These are phyloP conservation scores for Taxawa tesnikishii DNA, from an alignment of 2,329 filamentous ascomycete genomes.

Conservation along the genomic window DNA sequence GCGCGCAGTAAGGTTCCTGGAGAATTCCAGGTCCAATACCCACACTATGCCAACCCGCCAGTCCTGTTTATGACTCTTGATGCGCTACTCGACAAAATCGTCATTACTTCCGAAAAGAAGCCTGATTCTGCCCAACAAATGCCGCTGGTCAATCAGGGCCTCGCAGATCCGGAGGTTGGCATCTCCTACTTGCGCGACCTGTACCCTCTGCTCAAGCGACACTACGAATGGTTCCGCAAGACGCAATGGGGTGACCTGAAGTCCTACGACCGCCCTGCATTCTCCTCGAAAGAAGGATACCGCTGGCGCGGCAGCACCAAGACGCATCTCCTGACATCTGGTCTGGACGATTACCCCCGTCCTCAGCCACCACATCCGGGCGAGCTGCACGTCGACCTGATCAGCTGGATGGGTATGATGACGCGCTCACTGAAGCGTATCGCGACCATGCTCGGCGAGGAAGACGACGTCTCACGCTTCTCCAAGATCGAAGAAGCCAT, in stretches of 20 bases:
- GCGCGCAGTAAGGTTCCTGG: slow-evolving; percentile 86
- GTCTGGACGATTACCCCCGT: slow-evolving; percentile 91
- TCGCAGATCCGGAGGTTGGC: slow-evolving; percentile 56
- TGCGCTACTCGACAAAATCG: slow-evolving; percentile 59
- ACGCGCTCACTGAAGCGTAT: slow-evolving; percentile 72
- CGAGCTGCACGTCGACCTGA: slow-evolving; percentile 87
- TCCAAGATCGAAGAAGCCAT: slow-evolving; percentile 64
- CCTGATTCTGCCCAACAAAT: slow-evolving; percentile 1
- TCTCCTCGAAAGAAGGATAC: slow-evolving; percentile 83
- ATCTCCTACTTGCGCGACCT: slow-evolving; percentile 61
- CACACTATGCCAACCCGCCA: slow-evolving; percentile 93
- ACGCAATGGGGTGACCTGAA: slow-evolving; percentile 86
- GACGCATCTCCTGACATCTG: slow-evolving; percentile 80
- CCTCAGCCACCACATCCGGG: slow-evolving; percentile 88
- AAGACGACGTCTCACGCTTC: slow-evolving; percentile 65
- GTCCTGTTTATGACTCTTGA: slow-evolving; percentile 87
- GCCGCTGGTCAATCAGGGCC: slow-evolving; percentile 12
- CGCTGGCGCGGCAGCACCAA: slow-evolving; percentile 86
- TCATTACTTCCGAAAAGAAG: neutral
- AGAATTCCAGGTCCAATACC: slow-evolving; percentile 92
- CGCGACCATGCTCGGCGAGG: slow-evolving; percentile 59
- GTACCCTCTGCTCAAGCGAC: slow-evolving; percentile 76
- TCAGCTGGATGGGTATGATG: slow-evolving; percentile 98
- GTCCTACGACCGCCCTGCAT: slow-evolving; percentile 79
- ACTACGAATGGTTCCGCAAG: slow-evolving; percentile 90